Percentiles rank a stretch among this genome's conserved stretches.
Evolutionary conservation across 148 eudicot species (phyloP).

Genomic region (Bassia scoparia): DNA sequence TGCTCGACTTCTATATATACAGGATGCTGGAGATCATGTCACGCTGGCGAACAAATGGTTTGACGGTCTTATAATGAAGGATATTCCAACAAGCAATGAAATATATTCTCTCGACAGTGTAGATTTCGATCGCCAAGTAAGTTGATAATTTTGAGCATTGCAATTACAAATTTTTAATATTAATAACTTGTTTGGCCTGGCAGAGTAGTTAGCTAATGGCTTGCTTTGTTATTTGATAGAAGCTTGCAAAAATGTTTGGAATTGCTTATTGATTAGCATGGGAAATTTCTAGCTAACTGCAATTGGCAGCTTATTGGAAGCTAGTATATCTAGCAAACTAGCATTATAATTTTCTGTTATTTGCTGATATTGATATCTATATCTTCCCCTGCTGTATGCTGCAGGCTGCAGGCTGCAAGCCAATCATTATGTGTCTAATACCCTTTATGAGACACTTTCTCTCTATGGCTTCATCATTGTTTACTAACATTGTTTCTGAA

Average conservation of each 20-base stretch:
- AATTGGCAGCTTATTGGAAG: neutral
- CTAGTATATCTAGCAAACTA: neutral
- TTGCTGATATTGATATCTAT: too few relatives aligned
- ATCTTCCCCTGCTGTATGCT: too few relatives aligned
- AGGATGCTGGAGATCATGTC: constrained; percentile 43
- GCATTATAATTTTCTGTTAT: neutral
- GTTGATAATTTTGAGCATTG: constrained; percentile 11
- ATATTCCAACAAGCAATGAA: constrained; percentile 62
- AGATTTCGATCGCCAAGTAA: constrained; percentile 89
- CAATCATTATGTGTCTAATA: neutral
- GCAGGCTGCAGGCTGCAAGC: too few relatives aligned
- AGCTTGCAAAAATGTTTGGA: neutral
- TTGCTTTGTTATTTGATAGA: neutral
- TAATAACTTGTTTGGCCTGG: neutral
- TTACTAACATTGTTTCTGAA: neutral
- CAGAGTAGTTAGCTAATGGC: neutral
- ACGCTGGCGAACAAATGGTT: constrained; percentile 55
- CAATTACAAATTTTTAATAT: neutral
- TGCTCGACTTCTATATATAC: constrained; percentile 21
- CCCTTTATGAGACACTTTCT: neutral
- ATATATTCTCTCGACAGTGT: constrained; percentile 66
- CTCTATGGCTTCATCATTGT: neutral
- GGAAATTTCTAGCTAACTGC: neutral
- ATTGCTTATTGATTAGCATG: neutral
- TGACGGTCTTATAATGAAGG: constrained; percentile 63